Evolutionary conservation across 768 basidiomycete genomes (phyloP).

Genomic region (Amanita muscaria): DNA sequence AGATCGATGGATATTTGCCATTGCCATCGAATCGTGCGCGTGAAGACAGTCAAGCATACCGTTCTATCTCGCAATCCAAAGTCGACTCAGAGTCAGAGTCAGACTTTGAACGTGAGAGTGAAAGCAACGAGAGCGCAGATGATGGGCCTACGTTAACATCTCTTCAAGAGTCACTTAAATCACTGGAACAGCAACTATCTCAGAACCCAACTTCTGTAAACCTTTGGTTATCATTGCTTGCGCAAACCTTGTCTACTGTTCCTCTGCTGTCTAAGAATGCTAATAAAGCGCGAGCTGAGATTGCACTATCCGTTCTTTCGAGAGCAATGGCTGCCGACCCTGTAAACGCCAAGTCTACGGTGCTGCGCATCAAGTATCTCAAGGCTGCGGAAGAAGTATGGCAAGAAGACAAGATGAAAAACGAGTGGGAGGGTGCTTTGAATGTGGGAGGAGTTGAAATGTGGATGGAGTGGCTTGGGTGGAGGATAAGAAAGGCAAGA

Average conservation of each 20-base stretch:
- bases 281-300: slow-evolving; percentile 57
- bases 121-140: slow-evolving; percentile 25
- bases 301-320: slow-evolving; percentile 55
- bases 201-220: slow-evolving; percentile 42
- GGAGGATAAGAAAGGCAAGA: slow-evolving; percentile 45
- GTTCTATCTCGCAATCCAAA: slow-evolving; percentile 32
- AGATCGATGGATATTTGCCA: slow-evolving; percentile 59
- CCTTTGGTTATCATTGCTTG: slow-evolving; percentile 58
- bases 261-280: slow-evolving; percentile 63
- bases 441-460: slow-evolving; percentile 44
- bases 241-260: slow-evolving; percentile 52
- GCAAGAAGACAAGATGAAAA: slow-evolving; percentile 41
- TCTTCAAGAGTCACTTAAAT: slow-evolving; percentile 49
- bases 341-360: slow-evolving; percentile 37
- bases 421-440: slow-evolving; percentile 68
- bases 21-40: slow-evolving; percentile 32
- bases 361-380: slow-evolving; percentile 55
- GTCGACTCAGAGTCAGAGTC: slow-evolving; percentile 23
- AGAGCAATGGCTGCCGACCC: slow-evolving; percentile 55
- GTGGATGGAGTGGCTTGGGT: slow-evolving; percentile 77
- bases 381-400: slow-evolving; percentile 68
- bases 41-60: slow-evolving; percentile 34
- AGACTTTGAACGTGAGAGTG: slow-evolving; percentile 22
- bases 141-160: slow-evolving; percentile 32
- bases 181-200: slow-evolving; percentile 46